Evolutionary conservation across 1,139 yeast species (phyloP).

Genomic region (Geotrichum candidum): DNA sequence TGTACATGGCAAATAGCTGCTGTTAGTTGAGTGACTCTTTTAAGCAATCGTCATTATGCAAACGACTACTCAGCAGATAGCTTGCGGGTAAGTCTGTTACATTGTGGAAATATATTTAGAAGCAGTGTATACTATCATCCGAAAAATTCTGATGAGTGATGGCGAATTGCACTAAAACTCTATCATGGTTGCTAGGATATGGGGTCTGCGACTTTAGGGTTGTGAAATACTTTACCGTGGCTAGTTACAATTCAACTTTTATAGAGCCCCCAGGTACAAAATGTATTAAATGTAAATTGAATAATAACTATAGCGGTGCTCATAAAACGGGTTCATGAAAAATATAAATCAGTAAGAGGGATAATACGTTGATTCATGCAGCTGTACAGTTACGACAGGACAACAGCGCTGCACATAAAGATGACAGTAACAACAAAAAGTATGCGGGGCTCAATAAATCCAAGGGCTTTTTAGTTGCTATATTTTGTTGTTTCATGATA

Average conservation of each 20-base stretch:
- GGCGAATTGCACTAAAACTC: too few relatives aligned
- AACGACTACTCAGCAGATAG: background rate
- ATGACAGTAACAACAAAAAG: background rate
- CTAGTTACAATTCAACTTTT: background rate
- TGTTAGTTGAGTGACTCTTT: background rate
- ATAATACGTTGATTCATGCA: background rate
- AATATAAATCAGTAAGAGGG: background rate
- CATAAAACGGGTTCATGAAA: background rate
- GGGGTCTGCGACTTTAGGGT: background rate
- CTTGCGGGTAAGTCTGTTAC: background rate
- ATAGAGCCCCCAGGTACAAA: background rate
- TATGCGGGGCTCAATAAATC: background rate
- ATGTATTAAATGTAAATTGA: background rate
- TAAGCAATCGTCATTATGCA: background rate
- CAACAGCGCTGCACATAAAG: background rate
- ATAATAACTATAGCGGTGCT: background rate
- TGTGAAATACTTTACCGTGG: background rate
- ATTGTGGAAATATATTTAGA: too few relatives aligned
- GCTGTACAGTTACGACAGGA: background rate
- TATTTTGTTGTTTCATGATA: background rate
- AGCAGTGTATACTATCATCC: too few relatives aligned
- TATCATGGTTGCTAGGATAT: background rate
- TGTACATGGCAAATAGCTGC: background rate
- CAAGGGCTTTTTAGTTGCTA: background rate
- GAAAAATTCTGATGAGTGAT: too few relatives aligned